Evolutionary conservation across 1,284 basidiomycete genomes (phyloP).

Genomic region (Anthracocystis walkeri): DNA sequence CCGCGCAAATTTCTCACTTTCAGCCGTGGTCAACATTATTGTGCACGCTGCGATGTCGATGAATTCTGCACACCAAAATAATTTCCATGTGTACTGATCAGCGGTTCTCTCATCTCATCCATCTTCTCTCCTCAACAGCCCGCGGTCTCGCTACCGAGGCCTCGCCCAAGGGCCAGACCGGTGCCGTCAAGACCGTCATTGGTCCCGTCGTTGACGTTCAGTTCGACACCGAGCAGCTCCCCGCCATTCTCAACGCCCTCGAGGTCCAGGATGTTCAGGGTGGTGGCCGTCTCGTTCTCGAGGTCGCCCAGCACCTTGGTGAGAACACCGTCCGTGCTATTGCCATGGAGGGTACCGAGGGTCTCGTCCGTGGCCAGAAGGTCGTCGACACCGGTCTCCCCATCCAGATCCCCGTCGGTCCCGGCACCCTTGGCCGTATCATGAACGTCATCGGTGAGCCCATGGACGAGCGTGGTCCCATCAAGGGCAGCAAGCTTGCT

Average conservation of each 20-base stretch:
- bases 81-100: neutral
- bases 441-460: conserved; percentile 99
- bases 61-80: too few species aligned
- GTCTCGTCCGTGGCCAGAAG: conserved; percentile 98
- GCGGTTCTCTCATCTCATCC: neutral
- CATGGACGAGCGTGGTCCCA: conserved; percentile 98
- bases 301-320: conserved; percentile 88
- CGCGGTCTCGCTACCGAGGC: conserved; percentile 62
- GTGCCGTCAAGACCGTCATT: conserved; percentile 70
- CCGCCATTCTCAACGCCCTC: conserved; percentile 96
- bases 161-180: conserved; percentile 54
- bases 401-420: conserved; percentile 95
- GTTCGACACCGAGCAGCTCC: conserved; percentile 76
- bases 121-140: conserved; percentile 27
- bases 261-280: conserved; percentile 92
- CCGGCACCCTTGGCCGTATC: conserved; percentile 93
- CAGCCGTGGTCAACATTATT: too few species aligned
- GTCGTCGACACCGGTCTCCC: conserved; percentile 95
- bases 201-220: conserved; percentile 97
- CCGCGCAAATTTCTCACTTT: too few species aligned
- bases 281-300: conserved; percentile 73
- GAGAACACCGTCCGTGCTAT: conserved; percentile 88
- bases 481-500: conserved; percentile 82
- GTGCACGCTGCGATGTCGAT: too few species aligned
- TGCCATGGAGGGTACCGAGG: conserved; percentile 90